phyloP scores from a whole-genome alignment of 345 rosid genomes.

The Reutealis trisperma region DNA sequence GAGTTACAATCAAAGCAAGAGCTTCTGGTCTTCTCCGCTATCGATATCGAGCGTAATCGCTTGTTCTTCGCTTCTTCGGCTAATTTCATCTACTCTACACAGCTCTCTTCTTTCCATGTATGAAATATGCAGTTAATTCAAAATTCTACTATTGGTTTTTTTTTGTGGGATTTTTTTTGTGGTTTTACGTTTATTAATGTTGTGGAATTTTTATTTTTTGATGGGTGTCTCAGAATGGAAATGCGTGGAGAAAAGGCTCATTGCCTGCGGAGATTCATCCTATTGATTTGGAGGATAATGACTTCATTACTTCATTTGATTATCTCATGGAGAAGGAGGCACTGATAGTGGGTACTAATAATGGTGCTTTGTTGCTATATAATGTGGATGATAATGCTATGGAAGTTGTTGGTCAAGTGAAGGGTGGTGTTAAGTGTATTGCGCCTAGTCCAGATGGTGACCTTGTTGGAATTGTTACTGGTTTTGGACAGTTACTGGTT shows the following conservation, averaged over 20 bases:
- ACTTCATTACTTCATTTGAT: constrained; percentile 70
- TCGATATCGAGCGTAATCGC: constrained; percentile 81
- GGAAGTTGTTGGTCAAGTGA: constrained; percentile 78
- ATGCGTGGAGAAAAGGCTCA: constrained; percentile 32
- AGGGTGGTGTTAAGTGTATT: constrained; percentile 82
- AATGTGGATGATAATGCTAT: constrained; percentile 56
- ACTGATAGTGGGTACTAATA: constrained; percentile 68
- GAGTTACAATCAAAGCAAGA: constrained; percentile 58
- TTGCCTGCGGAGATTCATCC: constrained; percentile 48
- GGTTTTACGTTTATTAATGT: constrained; percentile 2
- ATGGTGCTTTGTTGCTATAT: constrained; percentile 66
- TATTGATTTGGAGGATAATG: constrained; percentile 67
- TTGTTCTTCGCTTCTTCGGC: constrained; percentile 76
- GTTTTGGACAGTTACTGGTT: constrained; percentile 75
- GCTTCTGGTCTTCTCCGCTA: constrained; percentile 55
- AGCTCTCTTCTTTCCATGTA: constrained; percentile 70
- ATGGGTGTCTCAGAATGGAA: constrained; percentile 49
- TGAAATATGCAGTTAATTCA: background rate
- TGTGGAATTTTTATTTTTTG: background rate
- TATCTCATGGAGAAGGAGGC: constrained; percentile 94
- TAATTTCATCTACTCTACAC: constrained; percentile 56
- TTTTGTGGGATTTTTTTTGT: background rate
- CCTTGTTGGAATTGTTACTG: constrained; percentile 65
- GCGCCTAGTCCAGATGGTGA: constrained; percentile 92
- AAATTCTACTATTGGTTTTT: background rate